phyloP scores from a whole-genome alignment of 768 basidiomycete species.

The Leccinum imitatum region DNA sequence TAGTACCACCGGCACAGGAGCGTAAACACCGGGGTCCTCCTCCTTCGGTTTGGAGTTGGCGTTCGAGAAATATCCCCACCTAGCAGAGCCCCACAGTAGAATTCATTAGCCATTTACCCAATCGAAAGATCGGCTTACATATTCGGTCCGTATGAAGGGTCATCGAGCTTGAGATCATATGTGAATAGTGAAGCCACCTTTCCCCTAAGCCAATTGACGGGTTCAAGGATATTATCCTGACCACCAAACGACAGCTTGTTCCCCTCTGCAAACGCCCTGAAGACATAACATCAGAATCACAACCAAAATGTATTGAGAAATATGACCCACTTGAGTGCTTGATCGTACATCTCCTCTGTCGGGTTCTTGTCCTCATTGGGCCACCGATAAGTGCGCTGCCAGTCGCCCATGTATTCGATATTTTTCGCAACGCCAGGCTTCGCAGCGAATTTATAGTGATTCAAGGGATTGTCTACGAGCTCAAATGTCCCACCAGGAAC shows the following conservation, averaged over 20 bases:
- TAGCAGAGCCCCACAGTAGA: not conserved
- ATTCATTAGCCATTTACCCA: not conserved
- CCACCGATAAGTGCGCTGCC: conserved; percentile 21
- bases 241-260: not conserved
- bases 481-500: not conserved
- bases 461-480: conserved; percentile 12
- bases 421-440: not conserved
- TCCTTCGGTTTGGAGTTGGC: no score
- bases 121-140: not conserved
- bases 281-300: not conserved
- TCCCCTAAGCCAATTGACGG: conserved; percentile 17
- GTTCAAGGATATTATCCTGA: not conserved
- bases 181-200: conserved; percentile 17
- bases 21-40: no score
- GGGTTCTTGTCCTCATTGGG: not conserved
- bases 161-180: conserved; percentile 10
- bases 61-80: conserved; percentile 21
- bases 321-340: conserved; percentile 10
- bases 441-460: conserved; percentile 10
- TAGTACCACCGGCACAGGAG: conserved; percentile 5
- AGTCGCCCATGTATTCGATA: conserved; percentile 8
- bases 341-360: conserved; percentile 12
- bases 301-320: no score
- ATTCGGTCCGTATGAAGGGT: conserved; percentile 8
- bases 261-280: conserved; percentile 7